Evolutionary conservation across 176 grass and related monocot species (phyloP), one percentile per base, ranked within the genome.

Genomic region (Hordeum marinum): DNA sequence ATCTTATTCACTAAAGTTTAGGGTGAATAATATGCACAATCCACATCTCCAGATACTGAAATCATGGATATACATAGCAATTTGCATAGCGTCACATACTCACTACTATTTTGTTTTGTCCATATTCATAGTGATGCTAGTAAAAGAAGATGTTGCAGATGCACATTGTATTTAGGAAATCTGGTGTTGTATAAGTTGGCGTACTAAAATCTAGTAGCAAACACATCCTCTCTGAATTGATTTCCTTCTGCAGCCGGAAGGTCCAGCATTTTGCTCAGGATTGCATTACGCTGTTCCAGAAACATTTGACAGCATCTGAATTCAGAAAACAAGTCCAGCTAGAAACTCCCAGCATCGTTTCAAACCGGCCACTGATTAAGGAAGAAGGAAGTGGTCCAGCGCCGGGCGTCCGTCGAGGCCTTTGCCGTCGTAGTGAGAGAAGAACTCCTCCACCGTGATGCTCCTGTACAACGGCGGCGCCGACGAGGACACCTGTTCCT

Each of bases 331-430:
- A 40, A 40, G 8, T 57, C 7, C 52, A 57, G 18, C 7, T 52
- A 52, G 48, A 52, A 52, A 52, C 17, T 52, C 48, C 1, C 48
- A 18, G 15, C 48, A 52, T 52, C 6, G 48, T 52, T 20, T 52
- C 13, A 55, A 55, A 18, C 52, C 6, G 18, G 21, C 18, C 52
- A 20, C 52, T 55, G 18, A 55, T 21, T 0, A 57, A 40, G 75
- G 37, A 39, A 87, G 34, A 65, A 45, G 77, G 84, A 93, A 90
- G 1, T 68, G 50, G 63, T 85, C 72, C 3, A 93, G 80, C n/a
- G 85, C 91, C 5, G 85, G 82, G n/a, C 63, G 80, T 8, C 87
- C 92, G 31, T 94, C 89, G 3, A 94, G 83, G 59, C 89, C 92
- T 68, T 94, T 94, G 5, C 8, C 0, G 21, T 27, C 83, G 84